phyloP scores from a whole-genome alignment of 73 alveolate genomes.

The Tetrahymena borealis region DNA sequence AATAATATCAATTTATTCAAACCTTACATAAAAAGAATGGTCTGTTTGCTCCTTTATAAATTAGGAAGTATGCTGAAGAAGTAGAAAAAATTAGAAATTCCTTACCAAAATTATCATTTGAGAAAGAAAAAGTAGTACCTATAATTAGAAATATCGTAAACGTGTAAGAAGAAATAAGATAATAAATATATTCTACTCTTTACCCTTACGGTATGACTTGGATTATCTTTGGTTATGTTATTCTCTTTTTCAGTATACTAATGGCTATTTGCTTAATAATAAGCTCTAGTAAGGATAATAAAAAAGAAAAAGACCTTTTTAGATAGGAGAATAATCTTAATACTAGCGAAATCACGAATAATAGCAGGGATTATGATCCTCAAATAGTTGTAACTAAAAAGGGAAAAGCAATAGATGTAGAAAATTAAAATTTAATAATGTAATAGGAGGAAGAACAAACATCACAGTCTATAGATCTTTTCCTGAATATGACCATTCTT shows the following conservation, averaged over 20 bases:
- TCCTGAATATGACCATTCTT: neutral
- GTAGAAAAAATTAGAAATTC: neutral
- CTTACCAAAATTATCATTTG: neutral
- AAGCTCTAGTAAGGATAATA: neutral
- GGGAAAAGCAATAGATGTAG: neutral
- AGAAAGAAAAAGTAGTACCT: neutral
- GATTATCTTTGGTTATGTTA: neutral
- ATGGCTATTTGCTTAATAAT: neutral
- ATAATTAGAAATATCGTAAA: neutral
- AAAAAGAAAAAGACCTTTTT: neutral
- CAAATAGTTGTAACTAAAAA: neutral
- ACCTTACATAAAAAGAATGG: neutral
- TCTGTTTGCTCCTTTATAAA: neutral
- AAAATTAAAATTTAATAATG: neutral
- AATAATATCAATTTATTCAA: neutral
- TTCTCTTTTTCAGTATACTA: neutral
- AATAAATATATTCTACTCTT: neutral
- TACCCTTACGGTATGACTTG: neutral
- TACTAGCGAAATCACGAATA: neutral
- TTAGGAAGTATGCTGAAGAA: neutral
- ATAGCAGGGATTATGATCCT: neutral
- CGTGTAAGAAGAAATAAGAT: neutral
- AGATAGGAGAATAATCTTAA: neutral
- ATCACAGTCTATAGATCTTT: neutral
- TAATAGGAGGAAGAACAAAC: neutral